Conservation (phyloP, 352 stramenopile genomes). For the Phytophthora tentaculata region DNA sequence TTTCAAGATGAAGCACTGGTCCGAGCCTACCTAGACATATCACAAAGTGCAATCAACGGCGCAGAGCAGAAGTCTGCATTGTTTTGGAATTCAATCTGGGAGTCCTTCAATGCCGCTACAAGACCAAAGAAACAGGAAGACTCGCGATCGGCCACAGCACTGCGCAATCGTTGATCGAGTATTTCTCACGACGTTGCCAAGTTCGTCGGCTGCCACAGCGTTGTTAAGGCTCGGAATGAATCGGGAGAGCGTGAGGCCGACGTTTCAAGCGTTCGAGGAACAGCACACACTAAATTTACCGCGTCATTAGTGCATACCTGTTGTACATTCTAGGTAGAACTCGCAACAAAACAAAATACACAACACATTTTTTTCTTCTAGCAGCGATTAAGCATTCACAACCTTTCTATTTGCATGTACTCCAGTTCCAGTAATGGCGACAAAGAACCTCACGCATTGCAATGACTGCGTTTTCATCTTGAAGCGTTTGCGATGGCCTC, state of each 20-base stretch:
- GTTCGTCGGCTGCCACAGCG: neutral
- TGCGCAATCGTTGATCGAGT: neutral
- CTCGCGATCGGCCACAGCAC: neutral
- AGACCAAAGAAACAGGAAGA: neutral
- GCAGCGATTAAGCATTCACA: too few species aligned
- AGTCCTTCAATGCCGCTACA: neutral
- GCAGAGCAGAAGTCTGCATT: too few species aligned
- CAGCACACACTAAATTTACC: too few species aligned
- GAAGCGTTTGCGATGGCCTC: neutral
- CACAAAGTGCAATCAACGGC: neutral
- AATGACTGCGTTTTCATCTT: neutral
- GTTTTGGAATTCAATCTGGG: too few species aligned
- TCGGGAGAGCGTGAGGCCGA: slow-evolving; percentile 1
- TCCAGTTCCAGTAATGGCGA: neutral
- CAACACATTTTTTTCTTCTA: neutral
- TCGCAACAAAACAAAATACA: neutral
- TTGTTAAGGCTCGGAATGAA: neutral
- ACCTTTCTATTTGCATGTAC: neutral
- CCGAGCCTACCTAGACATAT: neutral
- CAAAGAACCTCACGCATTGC: neutral
- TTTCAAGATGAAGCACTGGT: slow-evolving; percentile 3
- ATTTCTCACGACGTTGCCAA: slow-evolving; percentile 7
- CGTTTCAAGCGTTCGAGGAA: too few species aligned
- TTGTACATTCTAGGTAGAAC: too few species aligned
- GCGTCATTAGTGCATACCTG: too few species aligned